phyloP scores from a whole-genome alignment of 495 filamentous ascomycete species.

The Hypoxylon perforatum region DNA sequence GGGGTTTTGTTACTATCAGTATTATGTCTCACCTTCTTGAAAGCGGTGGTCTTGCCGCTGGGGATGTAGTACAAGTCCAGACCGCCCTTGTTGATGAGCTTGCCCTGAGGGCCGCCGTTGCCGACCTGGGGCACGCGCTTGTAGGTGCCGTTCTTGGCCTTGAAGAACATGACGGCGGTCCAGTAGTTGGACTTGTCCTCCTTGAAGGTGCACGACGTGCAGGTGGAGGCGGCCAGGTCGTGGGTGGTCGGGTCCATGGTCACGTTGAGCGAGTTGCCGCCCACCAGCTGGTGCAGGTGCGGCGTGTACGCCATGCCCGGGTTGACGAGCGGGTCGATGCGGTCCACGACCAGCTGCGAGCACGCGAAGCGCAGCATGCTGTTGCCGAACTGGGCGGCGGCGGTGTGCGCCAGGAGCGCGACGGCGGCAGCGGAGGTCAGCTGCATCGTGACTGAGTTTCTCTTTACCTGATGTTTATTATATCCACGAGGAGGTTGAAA shows the following conservation, averaged over 20 bases:
- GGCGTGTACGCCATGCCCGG: constrained; percentile 61
- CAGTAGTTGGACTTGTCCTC: constrained; percentile 85
- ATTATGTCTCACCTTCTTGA: constrained; percentile 66
- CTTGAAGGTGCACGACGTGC: constrained; percentile 75
- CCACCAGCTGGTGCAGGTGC: constrained; percentile 65
- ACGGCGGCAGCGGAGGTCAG: constrained; percentile 59
- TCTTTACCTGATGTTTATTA: constrained; percentile 22
- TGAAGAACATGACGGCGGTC: constrained; percentile 77
- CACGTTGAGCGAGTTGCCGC: constrained; percentile 75
- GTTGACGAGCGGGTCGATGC: constrained; percentile 63
- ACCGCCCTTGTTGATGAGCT: constrained; percentile 73
- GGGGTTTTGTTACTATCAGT: constrained; percentile 25
- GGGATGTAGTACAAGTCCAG: constrained; percentile 61
- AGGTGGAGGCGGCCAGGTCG: constrained; percentile 69
- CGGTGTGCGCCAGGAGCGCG: constrained; percentile 60
- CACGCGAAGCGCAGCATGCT: constrained; percentile 68
- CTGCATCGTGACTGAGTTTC: constrained; percentile 59
- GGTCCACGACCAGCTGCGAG: constrained; percentile 67
- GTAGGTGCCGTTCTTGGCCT: constrained; percentile 77
- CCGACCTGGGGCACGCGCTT: constrained; percentile 72
- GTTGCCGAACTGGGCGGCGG: constrained; percentile 53
- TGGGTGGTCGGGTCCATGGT: constrained; percentile 68
- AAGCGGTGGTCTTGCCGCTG: constrained; percentile 61
- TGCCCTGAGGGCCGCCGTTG: constrained; percentile 68
- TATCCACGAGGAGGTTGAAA: too few species aligned